A percentile compares a stretch with the other conserved stretches of the same genome.
These are phyloP conservation scores for Nemania bipapillata DNA, from an alignment of 2,329 filamentous ascomycete species.

Conservation along the genomic window DNA sequence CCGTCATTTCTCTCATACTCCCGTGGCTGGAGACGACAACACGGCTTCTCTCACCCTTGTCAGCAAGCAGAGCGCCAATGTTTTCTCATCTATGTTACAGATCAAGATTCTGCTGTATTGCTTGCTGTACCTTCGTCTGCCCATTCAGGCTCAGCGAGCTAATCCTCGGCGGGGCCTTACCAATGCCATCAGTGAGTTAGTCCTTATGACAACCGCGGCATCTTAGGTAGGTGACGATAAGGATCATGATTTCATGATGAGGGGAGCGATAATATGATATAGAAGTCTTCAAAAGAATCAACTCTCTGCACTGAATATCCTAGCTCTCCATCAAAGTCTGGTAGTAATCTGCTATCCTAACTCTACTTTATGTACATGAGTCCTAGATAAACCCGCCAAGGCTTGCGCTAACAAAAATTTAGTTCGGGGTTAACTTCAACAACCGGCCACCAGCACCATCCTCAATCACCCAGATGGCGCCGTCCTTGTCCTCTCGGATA, in stretches of 20 bases:
- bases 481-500: conserved; percentile 35
- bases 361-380: conserved; percentile 27
- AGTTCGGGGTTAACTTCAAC: conserved; percentile 36
- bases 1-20: not conserved
- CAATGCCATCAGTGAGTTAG: conserved; percentile 12
- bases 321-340: conserved; percentile 10
- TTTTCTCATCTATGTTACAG: conserved; percentile 5
- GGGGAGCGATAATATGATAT: conserved; percentile 11
- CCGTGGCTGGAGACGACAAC: conserved; percentile 3
- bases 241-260: conserved; percentile 12
- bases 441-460: conserved; percentile 30
- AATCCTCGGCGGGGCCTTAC: conserved; percentile 7
- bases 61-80: not conserved
- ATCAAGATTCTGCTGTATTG: conserved; percentile 8
- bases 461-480: conserved; percentile 34
- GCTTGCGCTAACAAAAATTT: conserved; percentile 23
- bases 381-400: conserved; percentile 20
- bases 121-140: conserved; percentile 5
- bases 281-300: conserved; percentile 17
- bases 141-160: conserved; percentile 5
- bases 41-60: not conserved
- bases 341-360: conserved; percentile 22
- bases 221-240: conserved; percentile 10
- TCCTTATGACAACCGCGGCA: conserved; percentile 14
- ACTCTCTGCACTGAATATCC: conserved; percentile 13